Evolutionary conservation across 148 eudicot genomes (phyloP).

Genomic region (Cornus florida): DNA sequence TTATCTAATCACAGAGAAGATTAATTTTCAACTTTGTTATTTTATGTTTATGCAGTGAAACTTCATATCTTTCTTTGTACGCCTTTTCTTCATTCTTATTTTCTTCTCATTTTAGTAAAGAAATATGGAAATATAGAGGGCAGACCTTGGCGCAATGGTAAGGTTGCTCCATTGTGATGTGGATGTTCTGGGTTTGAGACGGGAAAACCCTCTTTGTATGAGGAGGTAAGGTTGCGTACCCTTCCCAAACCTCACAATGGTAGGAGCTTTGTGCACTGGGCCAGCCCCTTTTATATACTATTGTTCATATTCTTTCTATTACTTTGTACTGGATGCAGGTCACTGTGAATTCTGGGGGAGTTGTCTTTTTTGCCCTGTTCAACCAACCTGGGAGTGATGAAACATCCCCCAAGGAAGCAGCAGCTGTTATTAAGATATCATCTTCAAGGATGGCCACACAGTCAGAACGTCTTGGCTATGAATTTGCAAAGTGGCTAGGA

Average conservation of each 20-base stretch:
- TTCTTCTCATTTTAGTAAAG: background rate
- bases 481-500: constrained; percentile 96
- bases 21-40: background rate
- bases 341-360: constrained; percentile 98
- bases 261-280: no score
- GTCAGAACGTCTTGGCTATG: constrained; percentile 97
- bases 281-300: no score
- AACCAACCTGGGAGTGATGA: constrained; percentile 56
- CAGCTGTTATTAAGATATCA: constrained; percentile 92
- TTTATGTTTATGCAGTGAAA: background rate
- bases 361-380: constrained; percentile 93
- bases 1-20: no score
- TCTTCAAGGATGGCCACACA: constrained; percentile 99
- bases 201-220: no score
- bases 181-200: no score
- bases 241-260: no score
- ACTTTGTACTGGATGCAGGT: constrained; percentile 43
- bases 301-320: background rate
- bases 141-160: no score
- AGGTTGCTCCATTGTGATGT: no score
- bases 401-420: constrained; percentile 67
- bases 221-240: no score
- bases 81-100: background rate
- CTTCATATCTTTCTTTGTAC: background rate
- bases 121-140: no score